Conservation (phyloP, 1,139 yeast species). For the Protomyces inundatus region DNA sequence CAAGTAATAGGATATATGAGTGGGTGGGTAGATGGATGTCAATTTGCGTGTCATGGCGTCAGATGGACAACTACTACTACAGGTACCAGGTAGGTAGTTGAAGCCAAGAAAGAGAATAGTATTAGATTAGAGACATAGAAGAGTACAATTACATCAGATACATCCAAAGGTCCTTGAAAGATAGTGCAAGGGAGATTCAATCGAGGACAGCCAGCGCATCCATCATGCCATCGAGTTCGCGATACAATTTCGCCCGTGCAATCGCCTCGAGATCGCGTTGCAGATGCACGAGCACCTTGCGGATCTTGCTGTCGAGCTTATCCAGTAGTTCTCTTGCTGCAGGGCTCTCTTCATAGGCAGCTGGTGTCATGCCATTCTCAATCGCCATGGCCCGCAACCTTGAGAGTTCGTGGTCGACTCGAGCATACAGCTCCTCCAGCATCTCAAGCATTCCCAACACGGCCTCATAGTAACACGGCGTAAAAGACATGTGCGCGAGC, state of each 20-base stretch:
- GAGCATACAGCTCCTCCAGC: neutral
- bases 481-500: neutral
- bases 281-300: neutral
- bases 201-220: neutral
- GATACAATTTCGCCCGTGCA: conserved; percentile 12
- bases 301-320: conserved; percentile 2
- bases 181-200: neutral
- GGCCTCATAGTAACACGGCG: neutral
- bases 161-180: neutral
- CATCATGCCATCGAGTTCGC: conserved; percentile 18
- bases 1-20: too few relatives aligned
- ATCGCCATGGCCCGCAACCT: neutral
- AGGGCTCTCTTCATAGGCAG: neutral
- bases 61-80: too few relatives aligned
- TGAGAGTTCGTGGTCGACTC: neutral
- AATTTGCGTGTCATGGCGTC: too few relatives aligned
- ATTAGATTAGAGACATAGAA: neutral
- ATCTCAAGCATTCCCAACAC: neutral
- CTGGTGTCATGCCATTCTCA: neutral
- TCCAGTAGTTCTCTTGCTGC: neutral
- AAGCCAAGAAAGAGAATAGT: too few relatives aligned
- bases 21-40: too few relatives aligned
- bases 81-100: too few relatives aligned
- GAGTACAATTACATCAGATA: neutral
- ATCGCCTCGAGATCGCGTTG: conserved; percentile 13